Conservation (phyloP, 371 early-diverging fungal genomes). For the Rhizopus arrhizus region DNA sequence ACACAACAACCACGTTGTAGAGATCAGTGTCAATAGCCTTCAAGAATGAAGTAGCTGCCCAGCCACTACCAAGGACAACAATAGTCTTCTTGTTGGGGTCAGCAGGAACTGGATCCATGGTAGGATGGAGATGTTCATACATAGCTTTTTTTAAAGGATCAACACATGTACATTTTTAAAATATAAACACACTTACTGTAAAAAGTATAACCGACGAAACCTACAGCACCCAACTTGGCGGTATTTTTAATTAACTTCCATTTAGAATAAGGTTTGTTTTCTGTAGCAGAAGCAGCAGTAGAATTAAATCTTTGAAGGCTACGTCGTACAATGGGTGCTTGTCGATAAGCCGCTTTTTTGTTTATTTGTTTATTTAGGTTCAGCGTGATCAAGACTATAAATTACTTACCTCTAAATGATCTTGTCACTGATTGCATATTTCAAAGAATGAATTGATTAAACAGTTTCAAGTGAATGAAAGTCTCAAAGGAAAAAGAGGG, state of each 20-base stretch:
- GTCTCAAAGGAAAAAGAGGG: too few relatives aligned
- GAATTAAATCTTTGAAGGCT: conserved; percentile 26
- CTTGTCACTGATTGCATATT: conserved; percentile 15
- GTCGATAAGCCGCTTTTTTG: conserved; percentile 17
- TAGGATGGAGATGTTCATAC: conserved; percentile 62
- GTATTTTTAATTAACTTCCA: conserved; percentile 25
- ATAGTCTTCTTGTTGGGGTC: conserved; percentile 81
- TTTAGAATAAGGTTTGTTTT: conserved; percentile 14
- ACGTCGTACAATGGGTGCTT: conserved; percentile 26
- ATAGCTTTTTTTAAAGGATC: conserved; percentile 30
- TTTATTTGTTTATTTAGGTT: too few relatives aligned
- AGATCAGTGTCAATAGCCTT: conserved; percentile 74
- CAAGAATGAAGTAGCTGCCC: conserved; percentile 83
- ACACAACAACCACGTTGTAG: conserved; percentile 85
- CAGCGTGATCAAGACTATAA: background rate
- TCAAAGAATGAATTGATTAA: too few relatives aligned
- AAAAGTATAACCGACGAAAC: conserved; percentile 25
- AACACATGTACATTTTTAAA: background rate
- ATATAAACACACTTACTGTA: conserved; percentile 16
- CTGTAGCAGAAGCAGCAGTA: conserved; percentile 13
- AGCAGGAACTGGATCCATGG: conserved; percentile 62
- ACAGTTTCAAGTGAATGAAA: too few relatives aligned
- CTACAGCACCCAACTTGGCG: conserved; percentile 17
- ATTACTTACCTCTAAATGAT: conserved; percentile 15
- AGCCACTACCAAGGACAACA: conserved; percentile 83